Base-by-base conservation (phyloP, 352 stramenopile genomes). In the Globisporangium cederbergense region DNA sequence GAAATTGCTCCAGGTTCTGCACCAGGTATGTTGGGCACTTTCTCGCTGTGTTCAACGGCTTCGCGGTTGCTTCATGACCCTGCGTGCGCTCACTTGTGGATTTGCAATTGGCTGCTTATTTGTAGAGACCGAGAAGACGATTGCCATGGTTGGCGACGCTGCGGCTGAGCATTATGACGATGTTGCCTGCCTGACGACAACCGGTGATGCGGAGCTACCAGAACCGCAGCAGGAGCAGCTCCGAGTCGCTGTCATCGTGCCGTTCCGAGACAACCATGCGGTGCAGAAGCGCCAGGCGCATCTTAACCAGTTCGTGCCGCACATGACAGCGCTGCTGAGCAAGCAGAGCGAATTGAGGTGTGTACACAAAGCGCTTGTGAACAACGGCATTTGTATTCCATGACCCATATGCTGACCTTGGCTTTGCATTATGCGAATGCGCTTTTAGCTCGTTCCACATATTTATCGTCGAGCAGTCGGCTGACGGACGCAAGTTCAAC, bases 401-500 rank as follows among this genome's bases (percentile, higher is more conserved):
- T 36, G 32, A 36, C 32, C 1, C 32, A 4, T 36, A 36, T 36
- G 32, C 32, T 8, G 32, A 36, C 32, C 32, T 36, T 36, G 32
- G 2, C 32, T 13, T 32, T 53, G 46, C 8, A 18, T 30, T 52
- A 16, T 52, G 47, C 42, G 16, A 1, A 22, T 42, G 30, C 16
- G 28, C 6, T 4, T 22, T 2, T 22, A 85, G 75, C 61, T 68
- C 60, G 34, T 97, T 92, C 79, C 93, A 97, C 66, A 84, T 98
- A 34, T 98, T 98, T 74, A 93, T 99, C 58, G 64, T 99, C 8
- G 95, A 98, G 76, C 96, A 98, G 73, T 96, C 85, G 7, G 51
- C 96, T 43, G 96, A 98, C 70, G 74, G 80, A 7, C 80, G 91
- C 16, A 98, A 98, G 81, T 99, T 99, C 81, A 99, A 99, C 73